These are phyloP conservation scores for Thraustochytrium striatum DNA, from an alignment of 352 stramenopile genomes.

Conservation along the genomic window DNA sequence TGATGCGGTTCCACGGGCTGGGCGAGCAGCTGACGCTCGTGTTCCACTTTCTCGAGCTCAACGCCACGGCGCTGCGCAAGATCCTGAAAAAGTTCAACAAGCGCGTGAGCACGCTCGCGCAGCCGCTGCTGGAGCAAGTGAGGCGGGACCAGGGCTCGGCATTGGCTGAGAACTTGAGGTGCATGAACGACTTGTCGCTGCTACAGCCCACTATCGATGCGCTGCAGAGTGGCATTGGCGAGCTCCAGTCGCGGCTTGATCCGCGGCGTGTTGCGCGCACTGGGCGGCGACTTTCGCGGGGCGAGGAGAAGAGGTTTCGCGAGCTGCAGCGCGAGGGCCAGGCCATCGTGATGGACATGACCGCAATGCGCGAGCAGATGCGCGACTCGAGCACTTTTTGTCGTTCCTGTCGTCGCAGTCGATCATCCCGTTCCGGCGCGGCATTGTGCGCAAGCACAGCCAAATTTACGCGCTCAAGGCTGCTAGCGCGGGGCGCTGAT, in stretches of 20 bases:
- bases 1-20: slow-evolving; percentile 56
- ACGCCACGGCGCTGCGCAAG: slow-evolving; percentile 75
- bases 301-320: not conserved
- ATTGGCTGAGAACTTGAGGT: slow-evolving; percentile 19
- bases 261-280: too few relatives aligned
- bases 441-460: slow-evolving; percentile 13
- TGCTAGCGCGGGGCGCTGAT: too few relatives aligned
- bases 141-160: not conserved
- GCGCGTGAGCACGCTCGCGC: slow-evolving; percentile 10
- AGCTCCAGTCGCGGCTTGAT: too few relatives aligned
- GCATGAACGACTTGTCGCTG: slow-evolving; percentile 27
- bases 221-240: not conserved
- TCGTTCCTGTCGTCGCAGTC: slow-evolving; percentile 23
- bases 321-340: not conserved
- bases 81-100: slow-evolving; percentile 83
- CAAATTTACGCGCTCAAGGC: not conserved
- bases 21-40: slow-evolving; percentile 73
- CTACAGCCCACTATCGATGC: slow-evolving; percentile 17
- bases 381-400: slow-evolving; percentile 11
- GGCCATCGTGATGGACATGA: slow-evolving; percentile 4
- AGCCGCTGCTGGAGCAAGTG: not conserved
- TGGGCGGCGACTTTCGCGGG: not conserved
- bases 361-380: not conserved
- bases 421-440: slow-evolving; percentile 3
- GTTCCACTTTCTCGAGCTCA: slow-evolving; percentile 76